Conservation (phyloP, 2,329 filamentous ascomycete genomes). For the Fusarium continuum region DNA sequence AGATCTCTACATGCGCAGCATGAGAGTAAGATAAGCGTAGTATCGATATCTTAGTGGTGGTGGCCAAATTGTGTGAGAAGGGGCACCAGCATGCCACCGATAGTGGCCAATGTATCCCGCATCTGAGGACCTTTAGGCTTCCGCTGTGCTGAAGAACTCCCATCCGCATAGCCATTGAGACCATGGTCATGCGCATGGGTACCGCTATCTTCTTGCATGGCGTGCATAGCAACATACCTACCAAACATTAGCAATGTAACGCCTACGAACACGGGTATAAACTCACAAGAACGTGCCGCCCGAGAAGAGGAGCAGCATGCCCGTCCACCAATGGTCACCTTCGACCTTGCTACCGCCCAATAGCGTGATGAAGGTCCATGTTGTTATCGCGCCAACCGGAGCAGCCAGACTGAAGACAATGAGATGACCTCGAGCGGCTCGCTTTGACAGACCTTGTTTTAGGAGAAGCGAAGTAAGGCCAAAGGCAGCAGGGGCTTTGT, state of each 20-base stretch:
- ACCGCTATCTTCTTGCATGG: slow-evolving; percentile 82
- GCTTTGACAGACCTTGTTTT: slow-evolving; percentile 89
- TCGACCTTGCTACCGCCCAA: slow-evolving; percentile 69
- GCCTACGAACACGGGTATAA: background rate
- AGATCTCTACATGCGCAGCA: slow-evolving; percentile 15
- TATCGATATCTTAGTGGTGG: slow-evolving; percentile 61
- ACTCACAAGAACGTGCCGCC: slow-evolving; percentile 93
- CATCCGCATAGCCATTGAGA: slow-evolving; percentile 65
- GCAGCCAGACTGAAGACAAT: slow-evolving; percentile 92
- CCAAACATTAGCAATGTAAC: slow-evolving; percentile 22
- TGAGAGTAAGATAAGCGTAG: slow-evolving; percentile 4
- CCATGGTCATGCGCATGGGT: slow-evolving; percentile 59
- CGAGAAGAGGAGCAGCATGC: slow-evolving; percentile 92
- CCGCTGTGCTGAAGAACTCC: slow-evolving; percentile 54
- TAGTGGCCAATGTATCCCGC: slow-evolving; percentile 74
- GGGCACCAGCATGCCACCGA: slow-evolving; percentile 80
- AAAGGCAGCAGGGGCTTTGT: slow-evolving; percentile 96
- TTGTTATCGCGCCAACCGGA: slow-evolving; percentile 83
- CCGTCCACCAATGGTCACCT: slow-evolving; percentile 86
- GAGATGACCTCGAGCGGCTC: slow-evolving; percentile 83
- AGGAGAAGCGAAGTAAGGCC: slow-evolving; percentile 89
- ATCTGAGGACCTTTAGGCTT: slow-evolving; percentile 67
- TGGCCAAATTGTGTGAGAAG: slow-evolving; percentile 82
- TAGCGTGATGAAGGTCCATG: slow-evolving; percentile 81
- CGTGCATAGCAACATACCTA: slow-evolving; percentile 98